Evolutionary conservation across 192 early-diverging fungal genomes (phyloP).

Genomic region (Spizellomyces punctatus): DNA sequence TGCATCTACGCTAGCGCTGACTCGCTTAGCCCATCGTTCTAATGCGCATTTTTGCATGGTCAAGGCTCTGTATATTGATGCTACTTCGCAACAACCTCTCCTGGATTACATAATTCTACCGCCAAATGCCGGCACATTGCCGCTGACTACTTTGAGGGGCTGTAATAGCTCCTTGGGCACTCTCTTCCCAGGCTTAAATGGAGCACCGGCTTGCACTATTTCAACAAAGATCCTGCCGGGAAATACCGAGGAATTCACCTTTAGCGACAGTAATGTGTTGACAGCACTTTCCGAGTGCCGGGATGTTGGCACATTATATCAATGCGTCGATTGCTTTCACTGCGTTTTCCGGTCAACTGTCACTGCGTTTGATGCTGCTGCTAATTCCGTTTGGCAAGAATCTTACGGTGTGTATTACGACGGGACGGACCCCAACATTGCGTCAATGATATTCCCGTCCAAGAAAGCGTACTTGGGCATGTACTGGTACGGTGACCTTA

Average conservation of each 20-base stretch:
- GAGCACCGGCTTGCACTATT: background rate
- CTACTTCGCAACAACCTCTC: too few species aligned
- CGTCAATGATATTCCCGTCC: background rate
- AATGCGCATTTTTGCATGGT: too few species aligned
- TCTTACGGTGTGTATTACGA: slow-evolving; percentile 1
- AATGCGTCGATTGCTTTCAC: background rate
- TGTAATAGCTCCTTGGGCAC: background rate
- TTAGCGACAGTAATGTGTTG: background rate
- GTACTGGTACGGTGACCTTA: background rate
- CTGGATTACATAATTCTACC: too few species aligned
- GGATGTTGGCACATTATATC: background rate
- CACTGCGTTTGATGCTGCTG: background rate
- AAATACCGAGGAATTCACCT: background rate
- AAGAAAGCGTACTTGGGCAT: background rate
- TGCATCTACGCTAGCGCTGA: background rate
- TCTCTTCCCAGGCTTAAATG: background rate
- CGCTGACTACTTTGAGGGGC: background rate
- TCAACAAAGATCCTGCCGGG: background rate
- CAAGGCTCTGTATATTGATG: too few species aligned
- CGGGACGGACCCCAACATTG: background rate
- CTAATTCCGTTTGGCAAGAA: background rate
- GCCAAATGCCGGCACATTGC: too few species aligned
- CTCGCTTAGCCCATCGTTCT: too few species aligned
- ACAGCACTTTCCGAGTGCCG: background rate
- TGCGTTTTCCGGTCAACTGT: background rate